Evolutionary conservation across 345 rosid genomes (phyloP), one percentile per base, ranked within the genome.

Genomic region (Sonneratia alba): DNA sequence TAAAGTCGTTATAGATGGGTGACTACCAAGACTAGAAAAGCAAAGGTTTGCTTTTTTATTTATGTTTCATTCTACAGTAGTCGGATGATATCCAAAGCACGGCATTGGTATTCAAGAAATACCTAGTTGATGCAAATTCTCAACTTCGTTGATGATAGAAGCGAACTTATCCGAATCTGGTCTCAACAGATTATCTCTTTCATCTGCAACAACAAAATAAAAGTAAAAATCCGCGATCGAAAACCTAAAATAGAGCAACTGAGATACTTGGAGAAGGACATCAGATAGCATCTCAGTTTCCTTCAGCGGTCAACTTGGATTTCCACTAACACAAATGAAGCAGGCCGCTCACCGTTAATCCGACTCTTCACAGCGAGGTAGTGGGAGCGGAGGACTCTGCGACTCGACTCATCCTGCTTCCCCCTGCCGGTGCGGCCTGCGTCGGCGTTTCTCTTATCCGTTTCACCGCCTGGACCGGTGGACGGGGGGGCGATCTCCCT

Each of bases 381-480:
- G 71, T 85, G 81, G n/a, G 97, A 91, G 53, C 97, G 85, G 18
- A 93, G 89, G 74, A 78, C 77, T 24, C 97, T 81, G 62, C 93
- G 85, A n/a, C 81, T 84, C n/a, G 71, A 66, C n/a, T 70, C 59
- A 5, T 75, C 74, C 63, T 76, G 71, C 55, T 66, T 75, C 48
- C 37, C 21, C 40, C 27, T 71, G 42, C 15, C 49, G 38, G 68
- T 43, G 65, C 16, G n/a, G 47, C 11, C 67, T 47, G 18, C 62
- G 3, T 0, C 72, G 8, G 42, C 19, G 16, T 4, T 51, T 55
- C 59, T 49, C 47, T 42, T 42, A 42, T 15, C 32, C 9, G 72
- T 3, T 32, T 13, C 73, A 7, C 15, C 19, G 66, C 66, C 34
- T n/a, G 73, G 49, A 14, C 65, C 66, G 53, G 73, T 74, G 73